A percentile compares a stretch with the other conserved stretches of the same genome.
phyloP scores from a whole-genome alignment of 768 basidiomycete genomes.

The Astraeus odoratus region DNA sequence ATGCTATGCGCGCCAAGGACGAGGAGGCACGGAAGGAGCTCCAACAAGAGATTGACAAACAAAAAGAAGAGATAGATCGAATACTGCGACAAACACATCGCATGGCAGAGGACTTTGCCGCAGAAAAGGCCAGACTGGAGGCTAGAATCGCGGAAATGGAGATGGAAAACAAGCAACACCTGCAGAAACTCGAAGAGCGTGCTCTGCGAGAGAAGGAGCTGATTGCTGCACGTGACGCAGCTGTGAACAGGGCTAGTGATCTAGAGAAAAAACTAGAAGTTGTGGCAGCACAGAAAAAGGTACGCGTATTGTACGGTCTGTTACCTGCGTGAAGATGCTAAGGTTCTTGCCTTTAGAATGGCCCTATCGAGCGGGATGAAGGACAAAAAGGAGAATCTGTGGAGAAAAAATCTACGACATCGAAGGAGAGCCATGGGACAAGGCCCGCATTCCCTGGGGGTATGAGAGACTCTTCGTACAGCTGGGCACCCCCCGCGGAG shows the following conservation, averaged over 20 bases:
- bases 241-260: background rate
- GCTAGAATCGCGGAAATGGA: conserved; percentile 1
- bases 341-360: background rate
- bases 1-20: conserved; percentile 39
- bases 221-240: background rate
- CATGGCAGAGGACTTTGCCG: background rate
- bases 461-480: conserved; percentile 31
- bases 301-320: background rate
- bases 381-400: background rate
- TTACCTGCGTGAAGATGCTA: background rate
- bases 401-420: background rate
- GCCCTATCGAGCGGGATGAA: background rate
- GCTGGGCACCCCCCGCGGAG: too few relatives aligned
- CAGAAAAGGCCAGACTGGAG: conserved; percentile 1
- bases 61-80: conserved; percentile 92
- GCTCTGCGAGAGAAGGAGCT: background rate
- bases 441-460: conserved; percentile 82
- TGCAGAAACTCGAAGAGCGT: background rate
- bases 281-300: background rate
- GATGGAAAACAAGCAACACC: background rate
- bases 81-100: conserved; percentile 4
- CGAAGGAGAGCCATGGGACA: conserved; percentile 34
- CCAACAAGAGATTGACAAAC: conserved; percentile 89
- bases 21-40: conserved; percentile 55
- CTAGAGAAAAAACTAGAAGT: background rate